A percentile compares a stretch with the other conserved stretches of the same genome.
These are phyloP conservation scores for Cryphonectria naterciae DNA, from an alignment of 2,329 filamentous ascomycete species.

Conservation along the genomic window DNA sequence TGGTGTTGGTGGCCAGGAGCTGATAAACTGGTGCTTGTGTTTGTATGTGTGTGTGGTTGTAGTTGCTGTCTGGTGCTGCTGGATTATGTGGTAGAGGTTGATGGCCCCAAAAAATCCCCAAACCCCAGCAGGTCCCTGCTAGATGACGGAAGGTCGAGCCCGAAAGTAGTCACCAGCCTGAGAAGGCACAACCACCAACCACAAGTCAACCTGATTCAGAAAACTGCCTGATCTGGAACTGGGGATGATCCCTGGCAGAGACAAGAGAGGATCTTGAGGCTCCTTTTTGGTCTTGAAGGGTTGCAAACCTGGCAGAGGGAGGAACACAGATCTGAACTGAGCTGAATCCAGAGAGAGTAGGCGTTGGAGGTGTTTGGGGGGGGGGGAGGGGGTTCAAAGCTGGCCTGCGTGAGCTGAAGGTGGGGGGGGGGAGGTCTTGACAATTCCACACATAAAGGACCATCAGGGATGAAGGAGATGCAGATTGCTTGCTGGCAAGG, in stretches of 20 bases:
- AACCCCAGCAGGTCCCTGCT: constrained; percentile 9
- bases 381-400: not conserved
- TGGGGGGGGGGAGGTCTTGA: not conserved
- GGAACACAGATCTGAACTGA: not conserved
- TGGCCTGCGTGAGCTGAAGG: not conserved
- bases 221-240: not conserved
- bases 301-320: not conserved
- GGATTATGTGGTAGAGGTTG: constrained; percentile 9
- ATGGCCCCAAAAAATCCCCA: constrained; percentile 7
- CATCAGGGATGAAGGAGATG: not conserved
- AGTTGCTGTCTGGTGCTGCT: not conserved
- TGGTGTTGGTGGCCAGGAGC: constrained; percentile 2
- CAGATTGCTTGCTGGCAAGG: not conserved
- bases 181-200: constrained; percentile 1
- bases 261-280: not conserved
- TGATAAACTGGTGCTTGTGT: not conserved
- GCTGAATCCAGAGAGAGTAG: not conserved
- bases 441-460: not conserved
- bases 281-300: not conserved
- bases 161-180: not conserved
- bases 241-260: not conserved
- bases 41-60: not conserved
- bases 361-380: not conserved
- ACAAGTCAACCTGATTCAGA: not conserved
- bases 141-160: constrained; percentile 11